These are phyloP conservation scores for Kodamaea ohmeri DNA, from an alignment of 1,139 yeast species.

Conservation along the genomic window DNA sequence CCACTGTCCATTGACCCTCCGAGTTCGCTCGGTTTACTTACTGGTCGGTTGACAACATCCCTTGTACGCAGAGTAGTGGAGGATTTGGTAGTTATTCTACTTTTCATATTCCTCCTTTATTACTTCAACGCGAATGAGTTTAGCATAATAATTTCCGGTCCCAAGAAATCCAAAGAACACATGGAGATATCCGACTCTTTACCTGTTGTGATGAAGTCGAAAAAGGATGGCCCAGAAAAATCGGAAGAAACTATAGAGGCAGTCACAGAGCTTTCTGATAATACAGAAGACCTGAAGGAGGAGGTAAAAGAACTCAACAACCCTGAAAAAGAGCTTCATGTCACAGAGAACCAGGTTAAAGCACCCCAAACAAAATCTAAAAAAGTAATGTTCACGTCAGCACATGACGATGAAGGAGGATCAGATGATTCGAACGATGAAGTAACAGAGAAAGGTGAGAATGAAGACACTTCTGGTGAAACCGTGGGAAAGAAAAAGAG, in stretches of 20 bases:
- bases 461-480: slow-evolving; percentile 9
- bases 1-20: background rate
- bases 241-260: slow-evolving; percentile 19
- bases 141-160: slow-evolving; percentile 12
- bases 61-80: slow-evolving; percentile 29
- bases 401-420: slow-evolving; percentile 16
- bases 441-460: slow-evolving; percentile 1
- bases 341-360: too few relatives aligned
- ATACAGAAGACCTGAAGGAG: slow-evolving; percentile 9
- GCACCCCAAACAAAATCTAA: slow-evolving; percentile 12
- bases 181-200: slow-evolving; percentile 7
- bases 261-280: slow-evolving; percentile 16
- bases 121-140: slow-evolving; percentile 12
- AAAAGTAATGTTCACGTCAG: slow-evolving; percentile 34
- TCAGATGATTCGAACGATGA: slow-evolving; percentile 15
- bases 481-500: slow-evolving; percentile 40
- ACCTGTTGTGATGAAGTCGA: slow-evolving; percentile 8
- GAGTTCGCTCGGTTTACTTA: slow-evolving; percentile 3
- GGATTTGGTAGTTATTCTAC: slow-evolving; percentile 28
- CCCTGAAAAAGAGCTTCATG: too few relatives aligned
- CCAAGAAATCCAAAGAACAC: slow-evolving; percentile 7
- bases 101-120: slow-evolving; percentile 12
- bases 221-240: slow-evolving; percentile 2
- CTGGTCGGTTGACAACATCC: slow-evolving; percentile 13
- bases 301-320: slow-evolving; percentile 8